Evolutionary conservation across 805 yeast species (phyloP).

Genomic region (Barnettozyma pratensis): DNA sequence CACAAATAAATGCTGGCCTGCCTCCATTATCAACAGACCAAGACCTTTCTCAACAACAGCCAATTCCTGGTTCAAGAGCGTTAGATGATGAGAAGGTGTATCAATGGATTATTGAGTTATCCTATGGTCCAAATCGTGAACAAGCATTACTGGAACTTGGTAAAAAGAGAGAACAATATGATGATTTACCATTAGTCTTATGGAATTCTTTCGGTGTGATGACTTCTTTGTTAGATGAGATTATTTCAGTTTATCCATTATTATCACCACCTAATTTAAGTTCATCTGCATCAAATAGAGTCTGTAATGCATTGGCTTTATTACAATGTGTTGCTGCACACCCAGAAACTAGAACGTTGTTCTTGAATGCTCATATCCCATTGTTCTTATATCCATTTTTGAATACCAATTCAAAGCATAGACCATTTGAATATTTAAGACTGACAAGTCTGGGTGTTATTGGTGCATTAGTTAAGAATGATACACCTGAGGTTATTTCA

Average conservation of each 20-base stretch:
- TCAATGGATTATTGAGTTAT: constrained; percentile 85
- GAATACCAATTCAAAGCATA: constrained; percentile 84
- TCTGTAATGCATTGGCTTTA: constrained; percentile 91
- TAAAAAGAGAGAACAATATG: constrained; percentile 90
- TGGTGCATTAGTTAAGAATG: constrained; percentile 95
- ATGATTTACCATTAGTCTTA: constrained; percentile 83
- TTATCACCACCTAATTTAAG: constrained; percentile 82
- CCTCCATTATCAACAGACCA: constrained; percentile 10
- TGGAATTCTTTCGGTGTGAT: constrained; percentile 98
- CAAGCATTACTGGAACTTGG: constrained; percentile 90
- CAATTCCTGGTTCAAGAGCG: constrained; percentile 32
- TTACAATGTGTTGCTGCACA: constrained; percentile 97
- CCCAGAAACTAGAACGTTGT: constrained; percentile 79
- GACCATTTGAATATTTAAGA: constrained; percentile 91
- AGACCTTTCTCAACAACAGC: constrained; percentile 8
- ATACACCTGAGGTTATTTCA: constrained; percentile 90
- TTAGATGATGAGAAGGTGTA: constrained; percentile 77
- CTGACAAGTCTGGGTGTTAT: constrained; percentile 93
- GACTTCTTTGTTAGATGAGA: constrained; percentile 87
- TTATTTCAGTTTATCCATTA: constrained; percentile 83
- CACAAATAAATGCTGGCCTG: constrained; percentile 10
- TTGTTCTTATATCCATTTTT: constrained; percentile 89
- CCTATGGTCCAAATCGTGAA: constrained; percentile 87
- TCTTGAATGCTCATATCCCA: constrained; percentile 87
- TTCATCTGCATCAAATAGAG: constrained; percentile 85